Base-by-base conservation (phyloP, 495 filamentous ascomycete genomes). In the Penicillium fimorum region DNA sequence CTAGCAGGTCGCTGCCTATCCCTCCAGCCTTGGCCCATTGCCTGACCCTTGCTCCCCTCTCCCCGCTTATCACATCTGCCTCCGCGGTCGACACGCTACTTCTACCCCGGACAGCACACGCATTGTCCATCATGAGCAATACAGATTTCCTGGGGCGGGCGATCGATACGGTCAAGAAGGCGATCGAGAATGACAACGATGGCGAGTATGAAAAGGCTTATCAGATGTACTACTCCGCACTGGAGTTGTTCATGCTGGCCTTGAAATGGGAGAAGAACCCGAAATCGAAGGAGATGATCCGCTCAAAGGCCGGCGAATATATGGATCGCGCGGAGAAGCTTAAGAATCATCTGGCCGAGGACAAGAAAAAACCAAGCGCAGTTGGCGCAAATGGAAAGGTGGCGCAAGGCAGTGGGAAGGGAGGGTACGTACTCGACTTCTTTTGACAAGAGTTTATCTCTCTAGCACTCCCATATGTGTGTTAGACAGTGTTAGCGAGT, bases 221-320 rank as follows among this genome's bases (percentile, higher is more conserved):
- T 76, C 89, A 96, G 66, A 76, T 84, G 48, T 99, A 99, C 82
- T 96, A 96, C 78, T 84, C 89, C 66, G 84, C 92, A 57, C 87
- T 97, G 59, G 91, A 97, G 76, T 81, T 95, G 49, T 97, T 97
- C 76, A 93, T 97, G 89, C 84, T 96, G 43, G 93, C 92, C 10
- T 76, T 96, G 29, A 97, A 97, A 78, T 97, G 92, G 91, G 93
- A 97, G 78, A 99, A 97, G 81, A 97, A 96, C 74, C 83, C 84
- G 37, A 91, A 90, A 57, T 91, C 89, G 42, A 97, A 98, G 77
- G 90, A 96, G 70, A 96, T 96, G 84, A 96, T 99, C 59, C 87
- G 92, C 51, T 83, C 85, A 42, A 97, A 97, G 76, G 87, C 89
- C 2, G 88, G 78, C 62, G 92, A 97, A 68, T 99, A 99, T 80